These are phyloP conservation scores for Theileria annulata DNA, from an alignment of 169 alveolate species.

Conservation along the genomic window DNA sequence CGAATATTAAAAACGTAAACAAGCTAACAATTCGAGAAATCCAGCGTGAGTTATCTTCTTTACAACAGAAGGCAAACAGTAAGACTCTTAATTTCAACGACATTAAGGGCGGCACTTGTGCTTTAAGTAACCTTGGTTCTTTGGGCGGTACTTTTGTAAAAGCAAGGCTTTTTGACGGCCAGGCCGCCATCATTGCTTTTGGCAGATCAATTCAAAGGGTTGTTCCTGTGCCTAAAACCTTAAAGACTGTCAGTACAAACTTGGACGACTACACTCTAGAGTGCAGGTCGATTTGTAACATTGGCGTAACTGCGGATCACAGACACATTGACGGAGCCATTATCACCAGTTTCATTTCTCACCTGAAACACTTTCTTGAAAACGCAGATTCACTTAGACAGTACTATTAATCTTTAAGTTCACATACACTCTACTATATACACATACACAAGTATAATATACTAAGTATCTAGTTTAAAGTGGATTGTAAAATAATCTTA, in stretches of 20 bases:
- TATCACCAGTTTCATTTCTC: conserved; percentile 73
- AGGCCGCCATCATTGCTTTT: conserved; percentile 88
- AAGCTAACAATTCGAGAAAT: conserved; percentile 84
- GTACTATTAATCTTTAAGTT: conserved; percentile 26
- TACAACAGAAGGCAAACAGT: conserved; percentile 82
- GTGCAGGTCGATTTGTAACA: conserved; percentile 64
- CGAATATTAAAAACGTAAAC: conserved; percentile 89
- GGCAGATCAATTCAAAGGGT: conserved; percentile 46
- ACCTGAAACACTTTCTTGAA: conserved; percentile 19
- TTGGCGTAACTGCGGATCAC: conserved; percentile 92
- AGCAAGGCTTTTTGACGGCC: conserved; percentile 90
- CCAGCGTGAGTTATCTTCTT: conserved; percentile 80
- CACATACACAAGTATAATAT: background rate
- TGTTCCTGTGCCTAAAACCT: conserved; percentile 47
- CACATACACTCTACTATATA: background rate
- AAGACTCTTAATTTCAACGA: conserved; percentile 81
- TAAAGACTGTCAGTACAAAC: conserved; percentile 43
- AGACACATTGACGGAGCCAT: conserved; percentile 94
- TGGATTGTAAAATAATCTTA: background rate
- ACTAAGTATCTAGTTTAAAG: background rate
- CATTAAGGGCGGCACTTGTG: conserved; percentile 88
- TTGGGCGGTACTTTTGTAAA: conserved; percentile 91
- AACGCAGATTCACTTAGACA: conserved; percentile 15
- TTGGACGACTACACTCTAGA: conserved; percentile 37
- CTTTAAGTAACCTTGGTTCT: conserved; percentile 92